Evolutionary conservation across 148 eudicot genomes (phyloP), one percentile per base, ranked within the genome.

Genomic region (Rhododendron vialii): DNA sequence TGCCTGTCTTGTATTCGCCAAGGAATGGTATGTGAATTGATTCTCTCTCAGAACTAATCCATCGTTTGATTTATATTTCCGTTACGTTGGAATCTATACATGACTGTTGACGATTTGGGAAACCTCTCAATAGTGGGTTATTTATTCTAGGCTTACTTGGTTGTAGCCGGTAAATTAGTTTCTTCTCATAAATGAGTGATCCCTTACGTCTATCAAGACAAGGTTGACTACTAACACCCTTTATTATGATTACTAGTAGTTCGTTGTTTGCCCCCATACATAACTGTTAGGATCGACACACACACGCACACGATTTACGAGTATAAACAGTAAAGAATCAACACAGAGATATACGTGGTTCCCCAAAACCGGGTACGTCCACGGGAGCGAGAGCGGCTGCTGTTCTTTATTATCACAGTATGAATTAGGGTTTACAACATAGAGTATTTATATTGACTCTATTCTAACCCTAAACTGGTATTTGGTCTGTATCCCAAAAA

Each of bases 1-100:
- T 96, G 88, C 99, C 99, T 69, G 92, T 86, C 20, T 55, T 95
- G 38, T 93, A 90, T 90, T 94, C 95, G 45, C 88, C 85, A 28
- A 89, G 90, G 78, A 90, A 90, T 90, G 95, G 99, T 95, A 91
- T 57, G 87, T 84, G 26, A 84, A 47, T 85, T 43, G 76, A 11
- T 84, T 84, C 26, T 11, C 41, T 69, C 8, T n/a, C n/a, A 41
- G 13, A 35, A 11, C 30, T 28, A 71, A 71, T 30, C 63, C 38
- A 57, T 28, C n/a, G 0, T 45, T n/a, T 20, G 51, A 13, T 33
- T 35, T 74, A 2, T 51, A 4, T 26, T 51, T 84, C 50, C 50
- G 13, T 51, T 84, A 36, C 53, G 36, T 53, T 10, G 53, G 48
- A 3, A 83, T 69, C 15, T 0, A 11, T 55, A 81, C 43, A 28